Percentiles rank a stretch among this genome's conserved stretches.
These are phyloP conservation scores for Patellifolia procumbens DNA, from an alignment of 179 eudicot genomes.

Conservation along the genomic window DNA sequence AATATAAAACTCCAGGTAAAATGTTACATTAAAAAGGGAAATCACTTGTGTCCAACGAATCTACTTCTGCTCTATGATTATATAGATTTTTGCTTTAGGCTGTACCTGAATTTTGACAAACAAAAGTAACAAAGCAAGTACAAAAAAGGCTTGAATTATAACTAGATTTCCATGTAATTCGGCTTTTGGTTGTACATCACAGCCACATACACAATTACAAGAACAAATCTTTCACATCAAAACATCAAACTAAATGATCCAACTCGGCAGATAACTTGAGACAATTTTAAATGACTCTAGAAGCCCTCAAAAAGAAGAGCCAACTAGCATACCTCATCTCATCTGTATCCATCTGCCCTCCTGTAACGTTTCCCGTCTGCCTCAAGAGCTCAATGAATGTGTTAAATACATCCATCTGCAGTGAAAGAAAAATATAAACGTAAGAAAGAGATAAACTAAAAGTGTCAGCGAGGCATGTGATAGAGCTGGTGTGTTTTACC, in stretches of 20 bases:
- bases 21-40: neutral
- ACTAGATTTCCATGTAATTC: neutral
- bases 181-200: neutral
- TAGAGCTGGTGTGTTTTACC: slow-evolving; percentile 40
- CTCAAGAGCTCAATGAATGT: slow-evolving; percentile 94
- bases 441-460: neutral
- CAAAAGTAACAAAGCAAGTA: neutral
- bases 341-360: slow-evolving; percentile 75
- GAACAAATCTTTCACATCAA: neutral
- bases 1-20: neutral
- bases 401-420: slow-evolving; percentile 95
- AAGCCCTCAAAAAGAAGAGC: neutral
- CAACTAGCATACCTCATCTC: slow-evolving; percentile 64
- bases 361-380: slow-evolving; percentile 92
- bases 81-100: neutral
- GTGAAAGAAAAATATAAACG: slow-evolving; percentile 7
- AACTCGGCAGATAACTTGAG: neutral
- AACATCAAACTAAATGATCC: neutral
- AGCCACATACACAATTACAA: neutral
- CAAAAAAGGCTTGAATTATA: neutral
- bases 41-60: neutral
- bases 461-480: neutral
- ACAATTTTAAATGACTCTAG: neutral
- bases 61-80: neutral
- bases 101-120: neutral